Evolutionary conservation across 2,329 filamentous ascomycete species (phyloP).

Genomic region (Leptographium radiaticola): DNA sequence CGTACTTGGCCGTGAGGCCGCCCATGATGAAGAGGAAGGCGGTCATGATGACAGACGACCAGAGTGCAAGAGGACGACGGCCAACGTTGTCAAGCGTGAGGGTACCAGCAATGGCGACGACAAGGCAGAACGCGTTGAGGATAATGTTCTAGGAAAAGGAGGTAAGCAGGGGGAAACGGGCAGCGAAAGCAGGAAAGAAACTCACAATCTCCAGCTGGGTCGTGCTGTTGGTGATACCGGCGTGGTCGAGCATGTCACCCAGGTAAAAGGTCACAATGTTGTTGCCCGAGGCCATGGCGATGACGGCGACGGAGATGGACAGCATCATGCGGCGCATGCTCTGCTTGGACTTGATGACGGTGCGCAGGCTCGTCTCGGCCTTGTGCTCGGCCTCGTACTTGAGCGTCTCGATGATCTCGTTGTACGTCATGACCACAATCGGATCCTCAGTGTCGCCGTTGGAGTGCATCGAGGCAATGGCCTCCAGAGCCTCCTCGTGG

Average conservation of each 20-base stretch:
- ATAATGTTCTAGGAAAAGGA: slow-evolving; percentile 1
- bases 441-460: slow-evolving; percentile 2
- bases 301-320: background rate
- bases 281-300: slow-evolving; percentile 3
- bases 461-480: slow-evolving; percentile 26
- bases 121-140: slow-evolving; percentile 5
- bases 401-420: slow-evolving; percentile 7
- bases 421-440: background rate
- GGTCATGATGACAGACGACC: background rate
- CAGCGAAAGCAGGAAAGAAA: too few relatives aligned
- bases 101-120: slow-evolving; percentile 11
- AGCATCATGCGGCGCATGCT: slow-evolving; percentile 1
- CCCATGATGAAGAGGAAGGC: slow-evolving; percentile 25
- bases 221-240: slow-evolving; percentile 4
- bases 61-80: slow-evolving; percentile 3
- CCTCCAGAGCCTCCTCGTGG: slow-evolving; percentile 17
- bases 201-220: slow-evolving; percentile 3
- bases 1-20: slow-evolving; percentile 1
- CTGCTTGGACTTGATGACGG: background rate
- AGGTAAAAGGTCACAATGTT: slow-evolving; percentile 9
- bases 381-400: background rate
- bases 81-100: slow-evolving; percentile 14
- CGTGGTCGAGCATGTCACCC: background rate
- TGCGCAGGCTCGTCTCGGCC: background rate
- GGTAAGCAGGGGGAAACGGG: background rate